Evolutionary conservation across 2,329 filamentous ascomycete species (phyloP).

Genomic region (Monilinia fructigena): DNA sequence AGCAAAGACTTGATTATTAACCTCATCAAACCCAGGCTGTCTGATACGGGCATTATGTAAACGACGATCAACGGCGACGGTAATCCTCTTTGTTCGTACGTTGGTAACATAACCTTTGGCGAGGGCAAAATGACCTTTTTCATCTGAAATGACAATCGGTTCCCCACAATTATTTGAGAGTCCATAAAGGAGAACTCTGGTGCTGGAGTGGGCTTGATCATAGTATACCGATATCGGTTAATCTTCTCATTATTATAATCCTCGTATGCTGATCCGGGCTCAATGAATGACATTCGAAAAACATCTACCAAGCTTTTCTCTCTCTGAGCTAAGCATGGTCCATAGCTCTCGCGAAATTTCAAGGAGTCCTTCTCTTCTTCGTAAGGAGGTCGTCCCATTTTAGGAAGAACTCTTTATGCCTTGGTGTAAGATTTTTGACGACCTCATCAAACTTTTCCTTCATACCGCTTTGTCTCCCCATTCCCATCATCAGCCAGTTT

Average conservation of each 20-base stretch:
- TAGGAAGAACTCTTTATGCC: constrained; percentile 79
- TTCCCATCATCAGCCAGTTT: constrained; percentile 82
- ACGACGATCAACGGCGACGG: constrained; percentile 84
- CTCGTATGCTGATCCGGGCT: constrained; percentile 71
- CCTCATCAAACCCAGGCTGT: constrained; percentile 71
- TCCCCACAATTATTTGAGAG: constrained; percentile 82
- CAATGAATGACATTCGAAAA: constrained; percentile 86
- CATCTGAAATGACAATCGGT: constrained; percentile 93
- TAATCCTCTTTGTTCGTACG: constrained; percentile 72
- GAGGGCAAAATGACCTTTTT: constrained; percentile 90
- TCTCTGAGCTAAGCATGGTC: constrained; percentile 89
- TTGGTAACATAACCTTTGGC: constrained; percentile 87
- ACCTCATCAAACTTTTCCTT: constrained; percentile 79
- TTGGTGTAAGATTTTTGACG: constrained; percentile 71
- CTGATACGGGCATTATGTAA: constrained; percentile 82
- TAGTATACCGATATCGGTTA: constrained; percentile 85
- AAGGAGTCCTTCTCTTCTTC: constrained; percentile 87
- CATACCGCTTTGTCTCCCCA: constrained; percentile 78
- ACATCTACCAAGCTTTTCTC: constrained; percentile 84
- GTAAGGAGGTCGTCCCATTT: constrained; percentile 94
- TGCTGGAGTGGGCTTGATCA: constrained; percentile 65
- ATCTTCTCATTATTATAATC: constrained; percentile 74
- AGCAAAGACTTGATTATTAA: constrained; percentile 78
- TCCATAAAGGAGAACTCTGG: constrained; percentile 81
- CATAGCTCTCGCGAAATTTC: constrained; percentile 87